Percentiles rank a stretch among this genome's conserved stretches.
These are phyloP conservation scores for Sugiyamaella mastotermitis DNA, from an alignment of 805 yeast species.

Conservation along the genomic window DNA sequence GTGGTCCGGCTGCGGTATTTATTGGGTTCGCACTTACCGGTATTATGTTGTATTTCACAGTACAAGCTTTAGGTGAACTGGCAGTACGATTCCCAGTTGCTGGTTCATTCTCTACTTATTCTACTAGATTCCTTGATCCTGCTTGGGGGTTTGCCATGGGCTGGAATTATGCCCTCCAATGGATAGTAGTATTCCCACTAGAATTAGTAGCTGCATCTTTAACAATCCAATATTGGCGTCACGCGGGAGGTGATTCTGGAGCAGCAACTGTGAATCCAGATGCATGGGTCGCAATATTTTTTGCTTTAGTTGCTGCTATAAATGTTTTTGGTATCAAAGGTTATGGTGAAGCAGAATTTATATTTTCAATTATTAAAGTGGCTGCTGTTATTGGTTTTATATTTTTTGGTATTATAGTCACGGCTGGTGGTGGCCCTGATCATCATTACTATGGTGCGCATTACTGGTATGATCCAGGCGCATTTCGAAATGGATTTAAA, in stretches of 20 bases:
- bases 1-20: conserved; percentile 61
- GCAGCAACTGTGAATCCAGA: conserved; percentile 50
- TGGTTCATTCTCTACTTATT: conserved; percentile 51
- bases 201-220: conserved; percentile 57
- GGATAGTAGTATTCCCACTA: conserved; percentile 55
- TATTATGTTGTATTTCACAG: conserved; percentile 52
- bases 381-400: conserved; percentile 54
- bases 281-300: conserved; percentile 53
- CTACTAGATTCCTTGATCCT: conserved; percentile 53
- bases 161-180: conserved; percentile 57
- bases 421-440: conserved; percentile 54
- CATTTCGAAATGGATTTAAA: conserved; percentile 58
- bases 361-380: conserved; percentile 53
- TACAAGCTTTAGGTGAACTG: conserved; percentile 59
- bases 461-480: conserved; percentile 59
- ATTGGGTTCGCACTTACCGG: conserved; percentile 59
- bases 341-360: conserved; percentile 64
- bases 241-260: conserved; percentile 38
- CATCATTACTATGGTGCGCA: conserved; percentile 49
- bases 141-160: conserved; percentile 63
- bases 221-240: conserved; percentile 47
- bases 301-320: conserved; percentile 41
- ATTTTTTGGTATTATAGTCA: conserved; percentile 46
- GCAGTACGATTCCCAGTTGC: conserved; percentile 54
- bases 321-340: conserved; percentile 53